Base-by-base conservation (phyloP, 208 protist genomes). In the Trichomonas gallinae region DNA sequence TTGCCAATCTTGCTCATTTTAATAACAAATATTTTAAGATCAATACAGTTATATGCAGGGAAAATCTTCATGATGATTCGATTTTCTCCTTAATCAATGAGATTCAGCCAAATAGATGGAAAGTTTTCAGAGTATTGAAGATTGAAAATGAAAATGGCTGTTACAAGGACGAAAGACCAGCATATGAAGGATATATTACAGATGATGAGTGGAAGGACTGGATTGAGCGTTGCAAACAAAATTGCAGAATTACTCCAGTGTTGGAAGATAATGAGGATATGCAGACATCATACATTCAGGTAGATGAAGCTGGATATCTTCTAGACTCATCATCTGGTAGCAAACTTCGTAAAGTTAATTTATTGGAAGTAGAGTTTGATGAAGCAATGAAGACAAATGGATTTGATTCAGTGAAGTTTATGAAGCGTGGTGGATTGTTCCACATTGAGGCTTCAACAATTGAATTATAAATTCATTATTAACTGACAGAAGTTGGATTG, bases 71-170 rank as follows among this genome's bases (percentile, higher is more conserved):
- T 26, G 83, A 89, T 46, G 38, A 89, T 17, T 89, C 83, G n/a
- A 89, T 89, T 89, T 89, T 89, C 40, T 0, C 3, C 0, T 15
- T 89, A n/a, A 45, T 89, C 0, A 46, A 89, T 89, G 83, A 89
- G 46, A 15, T 89, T 46, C 83, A 89, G 38, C 83, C 83, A 89
- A 4, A 89, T 31, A 44, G 83, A 89, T 89, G 83, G 83, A 89
- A 89, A 89, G 83, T 89, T 46, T 89, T 89, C 83, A 89, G 83
- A 89, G 83, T 89, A 0, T 31, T 89, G 13, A 89, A 89, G 38
- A 89, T 89, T 46, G 83, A 89, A 46, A 89, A 89, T 89, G 83
- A 89, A 89, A 89, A 89, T 89, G 83, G 83, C 9, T 31, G 31
- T 89, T 34, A n/a, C 6, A 89, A 89, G 38, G 83, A 89, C 38